Percentiles rank a stretch among this genome's conserved stretches.
phyloP scores from a whole-genome alignment of 2,329 filamentous ascomycete genomes.

The Cryoendolithus antarcticus region DNA sequence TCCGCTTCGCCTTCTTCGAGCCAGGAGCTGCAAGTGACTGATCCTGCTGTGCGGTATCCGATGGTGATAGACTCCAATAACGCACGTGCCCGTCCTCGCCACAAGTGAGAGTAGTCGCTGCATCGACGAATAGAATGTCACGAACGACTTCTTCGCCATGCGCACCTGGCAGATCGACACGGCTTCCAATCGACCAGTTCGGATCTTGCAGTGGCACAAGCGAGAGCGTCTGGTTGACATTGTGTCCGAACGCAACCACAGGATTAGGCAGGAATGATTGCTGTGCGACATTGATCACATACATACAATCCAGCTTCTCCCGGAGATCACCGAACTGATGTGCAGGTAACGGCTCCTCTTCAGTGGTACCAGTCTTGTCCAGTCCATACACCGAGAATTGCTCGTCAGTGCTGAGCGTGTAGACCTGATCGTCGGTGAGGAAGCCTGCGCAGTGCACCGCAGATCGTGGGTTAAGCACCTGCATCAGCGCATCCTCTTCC shows the following conservation, averaged over 20 bases:
- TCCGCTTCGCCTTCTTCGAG: conserved; percentile 18
- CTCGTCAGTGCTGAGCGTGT: conserved; percentile 67
- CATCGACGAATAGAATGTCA: conserved; percentile 28
- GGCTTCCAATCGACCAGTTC: conserved; percentile 17
- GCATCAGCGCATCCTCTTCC: conserved; percentile 65
- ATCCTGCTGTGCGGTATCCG: conserved; percentile 2
- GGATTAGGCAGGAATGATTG: conserved; percentile 15
- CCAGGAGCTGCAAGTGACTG: conserved; percentile 1
- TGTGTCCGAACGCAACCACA: conserved; percentile 20
- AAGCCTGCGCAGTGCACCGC: conserved; percentile 67
- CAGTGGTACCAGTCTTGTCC: conserved; percentile 49
- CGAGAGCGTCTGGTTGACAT: conserved; percentile 16
- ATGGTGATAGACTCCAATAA: conserved; percentile 26
- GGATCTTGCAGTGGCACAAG: conserved; percentile 15
- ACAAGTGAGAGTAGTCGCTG: conserved; percentile 28
- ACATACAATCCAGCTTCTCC: conserved; percentile 54
- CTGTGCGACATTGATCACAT: conserved; percentile 56
- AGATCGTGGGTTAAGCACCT: conserved; percentile 65
- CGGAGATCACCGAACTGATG: conserved; percentile 60
- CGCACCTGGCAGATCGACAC: conserved; percentile 26
- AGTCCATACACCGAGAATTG: conserved; percentile 61
- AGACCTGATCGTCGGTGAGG: conserved; percentile 52
- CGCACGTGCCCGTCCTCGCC: conserved; percentile 37
- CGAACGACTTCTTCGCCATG: conserved; percentile 38
- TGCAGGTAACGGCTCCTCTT: conserved; percentile 33